A percentile compares a stretch with the other conserved stretches of the same genome.
phyloP scores from a whole-genome alignment of 305 asterid species.

The Salvia sclarea region DNA sequence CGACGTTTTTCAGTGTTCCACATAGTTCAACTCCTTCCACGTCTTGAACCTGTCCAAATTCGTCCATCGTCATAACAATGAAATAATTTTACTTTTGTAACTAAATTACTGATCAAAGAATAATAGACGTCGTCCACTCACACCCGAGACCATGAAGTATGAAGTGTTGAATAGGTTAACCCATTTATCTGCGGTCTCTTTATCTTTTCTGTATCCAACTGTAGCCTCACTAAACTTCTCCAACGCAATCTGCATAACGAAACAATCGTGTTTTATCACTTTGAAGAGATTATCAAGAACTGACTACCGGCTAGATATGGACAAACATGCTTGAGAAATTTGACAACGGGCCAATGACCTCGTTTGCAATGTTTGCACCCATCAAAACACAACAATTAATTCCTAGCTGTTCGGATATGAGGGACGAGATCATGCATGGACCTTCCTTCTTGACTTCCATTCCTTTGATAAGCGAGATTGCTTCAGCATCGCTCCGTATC shows the following conservation, averaged over 20 bases:
- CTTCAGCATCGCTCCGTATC: constrained; percentile 64
- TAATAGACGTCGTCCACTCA: constrained; percentile 44
- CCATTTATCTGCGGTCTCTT: constrained; percentile 87
- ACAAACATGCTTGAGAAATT: neutral
- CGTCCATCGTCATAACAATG: constrained; percentile 1
- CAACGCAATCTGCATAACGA: constrained; percentile 68
- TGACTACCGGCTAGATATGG: neutral
- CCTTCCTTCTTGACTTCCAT: constrained; percentile 98
- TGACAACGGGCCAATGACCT: constrained; percentile 45
- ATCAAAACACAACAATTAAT: constrained; percentile 79
- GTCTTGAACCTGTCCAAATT: constrained; percentile 67
- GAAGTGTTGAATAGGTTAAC: constrained; percentile 73
- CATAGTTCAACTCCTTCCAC: constrained; percentile 95
- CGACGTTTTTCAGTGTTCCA: constrained; percentile 83
- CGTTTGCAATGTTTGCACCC: constrained; percentile 97
- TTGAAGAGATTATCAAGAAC: neutral
- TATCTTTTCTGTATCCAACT: constrained; percentile 67
- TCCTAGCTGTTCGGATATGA: constrained; percentile 67
- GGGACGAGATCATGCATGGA: constrained; percentile 89
- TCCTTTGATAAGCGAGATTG: constrained; percentile 85
- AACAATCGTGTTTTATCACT: neutral
- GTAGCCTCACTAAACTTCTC: constrained; percentile 97
- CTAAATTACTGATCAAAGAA: neutral
- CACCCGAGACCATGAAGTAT: constrained; percentile 78
- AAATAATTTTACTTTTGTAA: neutral